Evolutionary conservation across 257 asterid genomes (phyloP), one percentile per base, ranked within the genome.

Genomic region (Hygrophila difformis): DNA sequence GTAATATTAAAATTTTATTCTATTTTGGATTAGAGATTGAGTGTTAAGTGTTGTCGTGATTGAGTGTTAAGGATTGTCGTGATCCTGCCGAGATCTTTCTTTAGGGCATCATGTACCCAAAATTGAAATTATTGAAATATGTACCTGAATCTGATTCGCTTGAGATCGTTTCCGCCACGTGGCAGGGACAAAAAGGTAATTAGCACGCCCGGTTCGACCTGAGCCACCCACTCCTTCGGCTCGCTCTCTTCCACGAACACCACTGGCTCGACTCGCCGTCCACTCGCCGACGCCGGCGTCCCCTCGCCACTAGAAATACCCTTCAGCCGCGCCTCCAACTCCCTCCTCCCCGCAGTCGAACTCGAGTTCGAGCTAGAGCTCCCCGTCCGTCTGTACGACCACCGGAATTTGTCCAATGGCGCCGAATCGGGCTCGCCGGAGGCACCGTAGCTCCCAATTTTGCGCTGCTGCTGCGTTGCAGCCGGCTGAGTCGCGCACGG

Each of bases 211-310:
- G 96, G 92, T 55, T 89, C 98, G 55, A 89, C 96, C 66, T 89
- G 98, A 17, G 96, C 96, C 57, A 89, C 98, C 98, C 98, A 89
- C 82, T 89, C 98, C 63, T 85, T 84, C 1, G 93, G 93, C 71
- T 82, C 96, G 62, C 55, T 79, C 77, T 84, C 97, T 66, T 88
- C 96, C 24, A 79, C 85, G 64, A 88, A 82, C 56, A 84, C 89
- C 8, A 85, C 74, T 57, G 94, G 81, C 37, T 84, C 95, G 40
- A 67, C 77, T 46, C 97, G 75, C 62, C 97, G 87, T n/a, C 94
- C 91, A 55, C 96, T 89, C 28, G 93, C 93, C 59, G 97, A 87
- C 47, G 82, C 76, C 65, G 97, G 97, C 47, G 93, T 84, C 5
- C 80, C 84, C 51, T 84, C 93, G 2, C 97, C 97, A 58, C 93